Conservation (phyloP, 2,329 filamentous ascomycete genomes). For the Ophiostoma piceae region DNA sequence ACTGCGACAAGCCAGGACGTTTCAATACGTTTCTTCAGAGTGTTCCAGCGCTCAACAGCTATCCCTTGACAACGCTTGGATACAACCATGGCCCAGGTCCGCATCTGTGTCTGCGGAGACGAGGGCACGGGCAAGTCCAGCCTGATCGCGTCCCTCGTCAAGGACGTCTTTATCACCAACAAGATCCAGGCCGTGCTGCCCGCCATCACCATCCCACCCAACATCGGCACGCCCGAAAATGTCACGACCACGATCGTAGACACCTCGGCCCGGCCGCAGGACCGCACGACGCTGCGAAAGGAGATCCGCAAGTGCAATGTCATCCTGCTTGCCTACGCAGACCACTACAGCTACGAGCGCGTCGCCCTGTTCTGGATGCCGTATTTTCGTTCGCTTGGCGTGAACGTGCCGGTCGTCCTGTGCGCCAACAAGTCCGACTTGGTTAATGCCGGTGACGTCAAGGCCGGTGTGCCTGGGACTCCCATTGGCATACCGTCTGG, state of each 20-base stretch:
- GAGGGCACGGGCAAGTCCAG: constrained; percentile 93
- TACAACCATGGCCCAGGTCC: constrained; percentile 33
- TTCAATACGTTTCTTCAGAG: too few species aligned
- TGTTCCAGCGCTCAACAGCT: neutral
- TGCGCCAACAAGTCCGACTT: constrained; percentile 98
- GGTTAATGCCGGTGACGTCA: neutral
- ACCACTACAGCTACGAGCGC: constrained; percentile 97
- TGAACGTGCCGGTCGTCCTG: constrained; percentile 94
- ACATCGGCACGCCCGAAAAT: constrained; percentile 89
- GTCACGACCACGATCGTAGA: constrained; percentile 97
- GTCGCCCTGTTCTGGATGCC: constrained; percentile 98
- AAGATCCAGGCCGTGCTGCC: constrained; percentile 94
- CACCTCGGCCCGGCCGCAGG: constrained; percentile 90
- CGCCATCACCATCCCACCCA: constrained; percentile 90
- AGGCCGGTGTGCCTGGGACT: neutral
- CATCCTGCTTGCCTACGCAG: constrained; percentile 92
- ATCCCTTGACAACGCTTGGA: neutral
- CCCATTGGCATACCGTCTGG: neutral
- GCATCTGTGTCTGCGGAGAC: constrained; percentile 94
- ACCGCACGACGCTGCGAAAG: constrained; percentile 81
- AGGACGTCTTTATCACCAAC: constrained; percentile 91
- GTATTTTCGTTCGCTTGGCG: constrained; percentile 93
- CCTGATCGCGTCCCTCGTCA: constrained; percentile 90
- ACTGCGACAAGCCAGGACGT: neutral
- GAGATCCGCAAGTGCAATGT: constrained; percentile 97